These are phyloP conservation scores for Aspergillus bridgeri DNA, from an alignment of 495 filamentous ascomycete genomes.

Conservation along the genomic window DNA sequence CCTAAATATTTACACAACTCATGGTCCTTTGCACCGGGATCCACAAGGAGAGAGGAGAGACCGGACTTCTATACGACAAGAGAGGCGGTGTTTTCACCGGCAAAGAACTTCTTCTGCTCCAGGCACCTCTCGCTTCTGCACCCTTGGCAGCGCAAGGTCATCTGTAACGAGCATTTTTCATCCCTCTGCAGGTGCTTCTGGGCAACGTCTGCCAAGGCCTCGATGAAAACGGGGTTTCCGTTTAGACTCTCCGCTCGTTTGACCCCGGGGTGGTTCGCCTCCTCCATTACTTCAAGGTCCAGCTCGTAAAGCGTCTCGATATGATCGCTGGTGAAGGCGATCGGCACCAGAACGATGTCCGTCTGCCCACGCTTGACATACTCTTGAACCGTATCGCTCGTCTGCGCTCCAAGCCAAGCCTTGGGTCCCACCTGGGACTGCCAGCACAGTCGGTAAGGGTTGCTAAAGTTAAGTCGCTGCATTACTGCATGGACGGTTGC, in stretches of 20 bases:
- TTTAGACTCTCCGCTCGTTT: constrained; percentile 94
- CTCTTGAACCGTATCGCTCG: constrained; percentile 76
- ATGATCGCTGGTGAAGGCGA: constrained; percentile 97
- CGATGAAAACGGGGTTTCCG: constrained; percentile 85
- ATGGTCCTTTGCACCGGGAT: background rate
- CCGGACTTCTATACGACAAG: constrained; percentile 36
- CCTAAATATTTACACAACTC: background rate
- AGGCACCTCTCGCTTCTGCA: constrained; percentile 88
- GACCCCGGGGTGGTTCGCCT: constrained; percentile 71
- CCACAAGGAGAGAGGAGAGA: constrained; percentile 3
- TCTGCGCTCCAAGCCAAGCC: constrained; percentile 95
- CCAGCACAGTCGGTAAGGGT: constrained; percentile 94
- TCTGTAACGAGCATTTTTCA: constrained; percentile 69
- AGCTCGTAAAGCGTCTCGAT: constrained; percentile 97
- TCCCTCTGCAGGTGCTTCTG: constrained; percentile 71
- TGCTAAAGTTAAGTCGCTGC: constrained; percentile 77
- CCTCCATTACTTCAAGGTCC: constrained; percentile 92
- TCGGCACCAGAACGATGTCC: constrained; percentile 87
- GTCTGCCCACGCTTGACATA: constrained; percentile 90
- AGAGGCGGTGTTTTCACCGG: constrained; percentile 38
- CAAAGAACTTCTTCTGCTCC: constrained; percentile 91
- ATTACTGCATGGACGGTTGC: constrained; percentile 98
- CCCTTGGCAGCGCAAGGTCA: constrained; percentile 88
- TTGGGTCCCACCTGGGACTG: constrained; percentile 96
- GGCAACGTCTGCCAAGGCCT: constrained; percentile 84